Evolutionary conservation across 345 rosid genomes (phyloP).

Genomic region (Linum lewisii): DNA sequence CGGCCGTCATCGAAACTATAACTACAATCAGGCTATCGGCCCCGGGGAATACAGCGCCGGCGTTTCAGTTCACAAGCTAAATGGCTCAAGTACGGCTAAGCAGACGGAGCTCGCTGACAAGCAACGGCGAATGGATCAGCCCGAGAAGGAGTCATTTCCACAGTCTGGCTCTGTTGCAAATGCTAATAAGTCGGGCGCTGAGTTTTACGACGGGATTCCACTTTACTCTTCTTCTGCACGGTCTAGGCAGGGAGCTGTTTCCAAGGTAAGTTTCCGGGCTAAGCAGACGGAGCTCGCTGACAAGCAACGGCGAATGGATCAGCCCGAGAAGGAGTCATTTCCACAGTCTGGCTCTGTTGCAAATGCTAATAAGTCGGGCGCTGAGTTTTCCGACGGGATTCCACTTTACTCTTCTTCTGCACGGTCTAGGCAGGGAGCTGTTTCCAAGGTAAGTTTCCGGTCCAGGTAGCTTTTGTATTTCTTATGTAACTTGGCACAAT

Average conservation of each 20-base stretch:
- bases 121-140: background rate
- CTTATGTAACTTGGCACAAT: background rate
- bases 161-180: background rate
- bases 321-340: background rate
- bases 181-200: slow-evolving; percentile 15
- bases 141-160: background rate
- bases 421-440: slow-evolving; percentile 43
- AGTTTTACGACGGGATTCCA: slow-evolving; percentile 70
- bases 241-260: slow-evolving; percentile 44
- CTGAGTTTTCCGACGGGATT: slow-evolving; percentile 63
- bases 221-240: slow-evolving; percentile 33
- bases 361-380: slow-evolving; percentile 1
- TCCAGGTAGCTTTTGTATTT: background rate
- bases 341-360: background rate
- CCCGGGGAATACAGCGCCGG: background rate
- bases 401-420: slow-evolving; percentile 40
- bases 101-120: background rate
- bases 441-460: slow-evolving; percentile 36
- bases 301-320: background rate
- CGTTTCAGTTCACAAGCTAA: background rate
- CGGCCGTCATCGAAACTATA: background rate
- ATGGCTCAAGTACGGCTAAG: background rate
- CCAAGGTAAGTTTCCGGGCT: slow-evolving; percentile 30
- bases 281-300: background rate
- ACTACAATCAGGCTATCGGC: background rate